Evolutionary conservation across 352 stramenopile genomes (phyloP), one percentile per base, ranked within the genome.

Genomic region (Nothophytophthora sp.): DNA sequence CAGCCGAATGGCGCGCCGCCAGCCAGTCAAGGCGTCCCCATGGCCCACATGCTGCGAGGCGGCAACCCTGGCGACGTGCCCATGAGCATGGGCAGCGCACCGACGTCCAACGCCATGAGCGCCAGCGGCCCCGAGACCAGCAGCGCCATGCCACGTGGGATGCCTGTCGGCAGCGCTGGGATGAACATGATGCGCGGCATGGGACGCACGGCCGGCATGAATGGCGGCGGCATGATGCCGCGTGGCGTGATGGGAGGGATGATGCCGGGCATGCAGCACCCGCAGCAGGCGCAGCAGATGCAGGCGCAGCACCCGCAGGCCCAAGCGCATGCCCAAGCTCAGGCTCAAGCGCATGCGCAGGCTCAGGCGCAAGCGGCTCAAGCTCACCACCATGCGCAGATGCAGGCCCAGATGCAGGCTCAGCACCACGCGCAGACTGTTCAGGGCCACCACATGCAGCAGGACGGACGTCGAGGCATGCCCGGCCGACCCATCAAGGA

Each of bases 121-220:
- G 55, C 63, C 15, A 77, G 63, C 25, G 58, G 60, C 15, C 64
- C 67, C 9, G 75, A 77, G 24, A 73, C 76, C 0, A 85, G 69
- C 25, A 81, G 60, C 61, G 43, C 63, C 33, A 78, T 88, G 58
- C 63, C 57, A n/a, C 59, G 53, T 15, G 73, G 70, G 15, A 57
- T 78, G 28, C 70, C 76, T 48, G 64, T 61, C 1, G 64, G 69
- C 22, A 77, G 66, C 42, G 65, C 54, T 16, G 67, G 67, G n/a
- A 86, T 90, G 71, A 75, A 73, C 33, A 90, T 86, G 74, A 86
- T 90, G 67, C 76, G 73, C 13, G 65, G 73, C 18, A 88, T 87
- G 70, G 67, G 65, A 23, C 73, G 72, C 42, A 81, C 61, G 25
- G 64, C 73, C 2, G 58, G 60, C 4, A 82, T 88, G 67, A 86